Evolutionary conservation across 2,329 filamentous ascomycete species (phyloP), one percentile per base, ranked within the genome.

Genomic region (Colletotrichum simmondsii): DNA sequence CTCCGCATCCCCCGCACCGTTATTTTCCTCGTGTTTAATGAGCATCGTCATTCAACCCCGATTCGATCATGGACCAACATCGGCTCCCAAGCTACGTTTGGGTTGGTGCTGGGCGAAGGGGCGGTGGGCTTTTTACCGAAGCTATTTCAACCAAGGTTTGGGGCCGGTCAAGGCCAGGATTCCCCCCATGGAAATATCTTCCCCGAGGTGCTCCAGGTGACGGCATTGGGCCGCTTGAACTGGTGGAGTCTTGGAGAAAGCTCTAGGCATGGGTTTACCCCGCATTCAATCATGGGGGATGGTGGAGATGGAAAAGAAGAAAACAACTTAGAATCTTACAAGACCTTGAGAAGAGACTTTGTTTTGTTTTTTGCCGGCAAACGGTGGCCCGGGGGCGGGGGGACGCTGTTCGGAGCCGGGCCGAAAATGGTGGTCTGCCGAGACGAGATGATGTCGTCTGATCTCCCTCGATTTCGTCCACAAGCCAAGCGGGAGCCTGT

Each of bases 161-260:
- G 32, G 16, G 54, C 54, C 42, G 65, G 54, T n/a, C 19, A 12
- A 22, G 19, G 35, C 60, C 53, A 14, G 65, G 42, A 37, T 42
- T 19, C 22, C 46, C 24, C 35, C 60, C 56, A 56, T 42, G 68
- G 57, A 42, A 26, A 67, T 24, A 32, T 46, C 28, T 61, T 30
- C 5, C 54, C 54, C 49, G 58, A 52, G 65, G 32, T 49, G 42
- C 19, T 30, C 30, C 16, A n/a, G 59, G 28, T 60, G 59, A 72
- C 65, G 65, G 65, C 60, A 72, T 72, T 72, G 70, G 70, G 24
- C 59, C 70, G 70, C 70, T 72, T 72, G 70, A 72, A 65, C 60
- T 60, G 32, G 70, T 69, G 70, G 65, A 53, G 70, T 49, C 42
- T 49, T 49, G 42, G 42, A 49, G 42, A 49, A 65, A 24, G 53